Evolutionary conservation across 768 basidiomycete genomes (phyloP).

Genomic region (Wakefieldia striispora): DNA sequence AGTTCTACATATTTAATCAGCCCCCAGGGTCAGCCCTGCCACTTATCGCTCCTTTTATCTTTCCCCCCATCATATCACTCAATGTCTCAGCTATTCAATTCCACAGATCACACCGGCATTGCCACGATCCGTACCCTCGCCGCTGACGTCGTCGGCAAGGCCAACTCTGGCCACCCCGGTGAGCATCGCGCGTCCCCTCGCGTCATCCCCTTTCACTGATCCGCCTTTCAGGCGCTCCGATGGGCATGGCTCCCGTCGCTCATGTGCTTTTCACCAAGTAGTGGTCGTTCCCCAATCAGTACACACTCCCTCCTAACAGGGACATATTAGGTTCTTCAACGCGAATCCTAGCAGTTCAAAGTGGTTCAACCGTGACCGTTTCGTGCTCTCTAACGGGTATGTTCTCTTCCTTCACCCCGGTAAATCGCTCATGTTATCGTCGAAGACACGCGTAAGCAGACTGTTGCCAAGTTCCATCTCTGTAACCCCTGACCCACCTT

Average conservation of each 20-base stretch:
- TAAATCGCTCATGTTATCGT: slow-evolving; percentile 10
- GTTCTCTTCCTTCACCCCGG: neutral
- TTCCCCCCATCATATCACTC: slow-evolving; percentile 12
- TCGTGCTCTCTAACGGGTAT: slow-evolving; percentile 94
- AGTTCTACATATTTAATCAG: slow-evolving; percentile 8
- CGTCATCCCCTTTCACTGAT: slow-evolving; percentile 6
- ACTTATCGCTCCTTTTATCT: slow-evolving; percentile 5
- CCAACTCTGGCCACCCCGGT: slow-evolving; percentile 95
- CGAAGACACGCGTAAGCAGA: slow-evolving; percentile 68
- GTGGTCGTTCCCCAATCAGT: neutral
- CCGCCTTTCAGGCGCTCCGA: slow-evolving; percentile 67
- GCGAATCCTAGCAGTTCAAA: slow-evolving; percentile 86
- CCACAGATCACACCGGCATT: slow-evolving; percentile 56
- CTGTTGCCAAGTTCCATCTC: neutral
- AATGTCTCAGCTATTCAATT: slow-evolving; percentile 40
- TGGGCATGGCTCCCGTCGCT: slow-evolving; percentile 88
- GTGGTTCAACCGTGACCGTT: slow-evolving; percentile 97
- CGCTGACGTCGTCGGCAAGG: slow-evolving; percentile 75
- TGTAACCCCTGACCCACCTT: slow-evolving; percentile 3
- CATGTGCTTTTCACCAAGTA: slow-evolving; percentile 80
- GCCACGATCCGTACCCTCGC: slow-evolving; percentile 76
- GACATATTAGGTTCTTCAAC: slow-evolving; percentile 65
- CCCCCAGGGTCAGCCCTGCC: neutral
- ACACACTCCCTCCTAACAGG: neutral
- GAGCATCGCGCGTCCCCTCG: slow-evolving; percentile 9